These are phyloP conservation scores for Saitozyma podzolica DNA, from an alignment of 768 basidiomycete genomes.

Conservation along the genomic window DNA sequence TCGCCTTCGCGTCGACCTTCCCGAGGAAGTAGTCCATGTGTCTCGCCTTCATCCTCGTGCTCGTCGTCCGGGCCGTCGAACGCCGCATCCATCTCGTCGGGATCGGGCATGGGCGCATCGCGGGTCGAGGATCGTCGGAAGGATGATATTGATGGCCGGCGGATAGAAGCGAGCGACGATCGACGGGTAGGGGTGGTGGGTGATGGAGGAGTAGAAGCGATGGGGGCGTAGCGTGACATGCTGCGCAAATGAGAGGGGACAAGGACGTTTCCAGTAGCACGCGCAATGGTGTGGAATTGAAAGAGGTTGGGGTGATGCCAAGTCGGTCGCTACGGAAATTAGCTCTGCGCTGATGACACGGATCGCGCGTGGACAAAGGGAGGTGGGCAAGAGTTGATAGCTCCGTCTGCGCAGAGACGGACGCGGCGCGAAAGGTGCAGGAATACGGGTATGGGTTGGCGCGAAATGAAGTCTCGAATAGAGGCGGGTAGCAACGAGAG, in stretches of 20 bases:
- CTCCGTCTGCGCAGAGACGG: no score
- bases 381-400: no score
- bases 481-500: no score
- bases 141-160: slow-evolving; percentile 27
- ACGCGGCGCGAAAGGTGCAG: no score
- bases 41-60: slow-evolving; percentile 31
- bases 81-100: slow-evolving; percentile 70
- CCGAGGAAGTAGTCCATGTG: slow-evolving; percentile 20
- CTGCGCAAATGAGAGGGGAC: neutral
- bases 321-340: no score
- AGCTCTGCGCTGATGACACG: no score
- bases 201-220: slow-evolving; percentile 13
- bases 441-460: no score
- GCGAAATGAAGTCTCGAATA: no score
- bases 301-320: no score
- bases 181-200: slow-evolving; percentile 23
- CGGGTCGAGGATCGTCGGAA: slow-evolving; percentile 16
- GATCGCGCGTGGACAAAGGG: no score
- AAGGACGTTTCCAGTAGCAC: neutral
- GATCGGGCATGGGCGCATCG: slow-evolving; percentile 32
- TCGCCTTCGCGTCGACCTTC: slow-evolving; percentile 4
- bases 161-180: slow-evolving; percentile 31
- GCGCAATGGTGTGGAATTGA: no score
- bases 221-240: slow-evolving; percentile 14
- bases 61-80: slow-evolving; percentile 72